Evolutionary conservation across 164 flowering plant genomes (phyloP).

Genomic region (Macadamia tetraphylla): DNA sequence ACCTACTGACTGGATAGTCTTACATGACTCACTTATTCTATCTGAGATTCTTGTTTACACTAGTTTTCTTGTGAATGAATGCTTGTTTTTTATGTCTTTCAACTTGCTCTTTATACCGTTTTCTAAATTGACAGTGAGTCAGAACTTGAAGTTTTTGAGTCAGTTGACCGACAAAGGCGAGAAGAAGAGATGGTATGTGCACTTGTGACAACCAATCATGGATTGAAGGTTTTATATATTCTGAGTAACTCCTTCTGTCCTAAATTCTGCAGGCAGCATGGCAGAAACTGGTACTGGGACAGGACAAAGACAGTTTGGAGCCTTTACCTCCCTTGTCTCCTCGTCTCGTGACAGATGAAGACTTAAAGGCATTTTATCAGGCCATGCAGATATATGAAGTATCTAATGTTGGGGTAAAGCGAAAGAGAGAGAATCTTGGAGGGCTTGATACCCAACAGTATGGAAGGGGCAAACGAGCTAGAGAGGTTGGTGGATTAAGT

Average conservation of each 20-base stretch:
- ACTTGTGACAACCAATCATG: neutral
- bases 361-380: conserved; percentile 61
- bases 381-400: conserved; percentile 76
- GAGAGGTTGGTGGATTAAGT: conserved; percentile 65
- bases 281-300: conserved; percentile 45
- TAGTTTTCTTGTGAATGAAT: too few species aligned
- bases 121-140: conserved; percentile 58
- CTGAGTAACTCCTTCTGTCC: neutral
- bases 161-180: conserved; percentile 75
- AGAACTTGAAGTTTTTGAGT: conserved; percentile 90
- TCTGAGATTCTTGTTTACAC: too few species aligned
- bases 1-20: too few species aligned
- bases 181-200: conserved; percentile 70
- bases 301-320: conserved; percentile 30
- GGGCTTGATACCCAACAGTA: conserved; percentile 81
- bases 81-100: too few species aligned
- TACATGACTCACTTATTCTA: too few species aligned
- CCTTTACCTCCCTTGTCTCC: conserved; percentile 55
- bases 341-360: conserved; percentile 87
- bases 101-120: neutral
- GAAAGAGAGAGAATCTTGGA: conserved; percentile 57
- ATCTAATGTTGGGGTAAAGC: conserved; percentile 45
- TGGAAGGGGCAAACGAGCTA: conserved; percentile 96
- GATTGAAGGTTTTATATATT: neutral
- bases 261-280: conserved; percentile 54